A percentile compares a stretch with the other conserved stretches of the same genome.
Conservation (phyloP, 2,329 filamentous ascomycete species). For the Chalaropsis ovoidea region DNA sequence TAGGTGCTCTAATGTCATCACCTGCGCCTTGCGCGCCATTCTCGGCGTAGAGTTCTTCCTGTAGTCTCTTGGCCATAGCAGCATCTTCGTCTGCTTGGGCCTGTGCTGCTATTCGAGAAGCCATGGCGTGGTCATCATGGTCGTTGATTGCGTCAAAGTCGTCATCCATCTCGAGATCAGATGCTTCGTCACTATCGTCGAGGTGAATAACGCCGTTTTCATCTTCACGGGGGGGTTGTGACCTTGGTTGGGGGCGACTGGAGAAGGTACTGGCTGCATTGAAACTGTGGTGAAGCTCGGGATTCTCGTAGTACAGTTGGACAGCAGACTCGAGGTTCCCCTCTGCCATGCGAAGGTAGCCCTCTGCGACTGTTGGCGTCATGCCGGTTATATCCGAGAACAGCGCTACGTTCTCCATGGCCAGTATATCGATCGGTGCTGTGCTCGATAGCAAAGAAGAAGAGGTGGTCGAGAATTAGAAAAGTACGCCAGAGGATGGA, state of each 20-base stretch:
- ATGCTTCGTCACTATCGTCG: constrained; percentile 38
- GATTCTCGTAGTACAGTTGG: constrained; percentile 81
- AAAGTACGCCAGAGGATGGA: background rate
- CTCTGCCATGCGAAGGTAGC: constrained; percentile 77
- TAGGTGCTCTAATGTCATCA: constrained; percentile 73
- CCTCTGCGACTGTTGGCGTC: constrained; percentile 60
- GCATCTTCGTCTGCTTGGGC: constrained; percentile 76
- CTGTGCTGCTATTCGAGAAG: constrained; percentile 36
- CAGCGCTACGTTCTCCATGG: constrained; percentile 61
- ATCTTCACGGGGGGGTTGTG: constrained; percentile 32
- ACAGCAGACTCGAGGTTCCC: constrained; percentile 77
- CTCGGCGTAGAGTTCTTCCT: constrained; percentile 77
- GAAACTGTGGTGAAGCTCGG: constrained; percentile 52
- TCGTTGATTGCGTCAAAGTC: constrained; percentile 31
- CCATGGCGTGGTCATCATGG: constrained; percentile 36
- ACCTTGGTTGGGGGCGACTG: constrained; percentile 29
- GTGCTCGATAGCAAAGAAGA: background rate
- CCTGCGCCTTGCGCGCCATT: constrained; percentile 35
- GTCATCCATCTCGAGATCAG: constrained; percentile 24
- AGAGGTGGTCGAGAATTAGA: background rate
- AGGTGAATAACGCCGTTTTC: constrained; percentile 51
- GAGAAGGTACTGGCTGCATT: constrained; percentile 33
- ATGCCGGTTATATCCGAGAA: constrained; percentile 77
- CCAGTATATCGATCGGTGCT: background rate
- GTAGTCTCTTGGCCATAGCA: constrained; percentile 79